These are phyloP conservation scores for Boletus rubroflammeus DNA, from an alignment of 768 basidiomycete genomes.

Conservation along the genomic window DNA sequence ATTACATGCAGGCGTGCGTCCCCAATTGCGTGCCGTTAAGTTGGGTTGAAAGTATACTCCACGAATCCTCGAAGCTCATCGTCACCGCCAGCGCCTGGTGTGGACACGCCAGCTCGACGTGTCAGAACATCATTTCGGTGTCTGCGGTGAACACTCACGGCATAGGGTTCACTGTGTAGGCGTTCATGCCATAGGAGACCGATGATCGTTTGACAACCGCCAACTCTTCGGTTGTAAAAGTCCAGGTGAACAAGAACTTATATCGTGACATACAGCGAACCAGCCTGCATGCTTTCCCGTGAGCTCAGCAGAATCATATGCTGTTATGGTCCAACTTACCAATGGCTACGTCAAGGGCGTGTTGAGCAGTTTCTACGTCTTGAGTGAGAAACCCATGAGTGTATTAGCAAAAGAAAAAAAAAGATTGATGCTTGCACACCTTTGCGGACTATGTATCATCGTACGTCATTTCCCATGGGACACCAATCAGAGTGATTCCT, in stretches of 20 bases:
- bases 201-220: constrained; percentile 59
- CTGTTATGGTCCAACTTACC: constrained; percentile 43
- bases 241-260: background rate
- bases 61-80: constrained; percentile 63
- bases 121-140: background rate
- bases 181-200: constrained; percentile 73
- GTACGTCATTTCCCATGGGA: constrained; percentile 65
- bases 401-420: background rate
- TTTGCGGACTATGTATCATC: constrained; percentile 44
- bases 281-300: constrained; percentile 39
- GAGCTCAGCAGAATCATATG: constrained; percentile 20
- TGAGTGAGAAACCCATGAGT: background rate
- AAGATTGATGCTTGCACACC: constrained; percentile 38
- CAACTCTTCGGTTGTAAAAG: constrained; percentile 52
- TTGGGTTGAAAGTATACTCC: constrained; percentile 56
- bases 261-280: constrained; percentile 46
- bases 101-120: background rate
- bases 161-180: constrained; percentile 49
- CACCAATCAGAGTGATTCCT: constrained; percentile 78
- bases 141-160: constrained; percentile 35
- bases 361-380: constrained; percentile 70
- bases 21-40: constrained; percentile 64
- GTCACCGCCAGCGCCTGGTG: constrained; percentile 51
- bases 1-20: constrained; percentile 39
- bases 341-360: constrained; percentile 68